Evolutionary conservation across 257 asterid genomes (phyloP).

Genomic region (Solanum habrochaites): DNA sequence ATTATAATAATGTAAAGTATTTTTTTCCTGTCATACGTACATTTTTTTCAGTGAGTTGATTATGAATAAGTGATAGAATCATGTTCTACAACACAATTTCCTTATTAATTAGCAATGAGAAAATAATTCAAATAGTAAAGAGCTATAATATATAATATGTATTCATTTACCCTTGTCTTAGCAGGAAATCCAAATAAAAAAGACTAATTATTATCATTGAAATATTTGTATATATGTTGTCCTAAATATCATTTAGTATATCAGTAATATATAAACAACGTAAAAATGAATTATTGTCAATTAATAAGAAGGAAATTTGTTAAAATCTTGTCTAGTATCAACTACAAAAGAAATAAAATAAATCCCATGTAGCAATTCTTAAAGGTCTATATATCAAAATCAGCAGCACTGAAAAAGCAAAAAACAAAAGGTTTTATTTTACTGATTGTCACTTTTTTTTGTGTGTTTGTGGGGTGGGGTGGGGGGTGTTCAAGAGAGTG

Average conservation of each 20-base stretch:
- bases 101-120: no score
- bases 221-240: not conserved
- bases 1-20: no score
- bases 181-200: not conserved
- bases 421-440: not conserved
- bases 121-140: not conserved
- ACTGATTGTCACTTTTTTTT: not conserved
- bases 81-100: no score
- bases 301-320: not conserved
- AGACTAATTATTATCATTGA: not conserved
- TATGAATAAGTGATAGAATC: no score
- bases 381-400: not conserved
- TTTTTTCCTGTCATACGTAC: no score
- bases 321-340: not conserved
- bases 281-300: not conserved
- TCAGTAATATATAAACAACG: not conserved
- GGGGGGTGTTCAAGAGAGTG: not conserved
- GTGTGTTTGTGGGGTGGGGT: no score
- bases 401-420: not conserved
- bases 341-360: not conserved
- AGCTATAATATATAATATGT: not conserved
- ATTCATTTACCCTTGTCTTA: not conserved
- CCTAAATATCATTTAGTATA: not conserved
- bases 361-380: not conserved
- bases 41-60: no score